Evolutionary conservation across 2,329 filamentous ascomycete genomes (phyloP).

Genomic region (Calonectria hawksworthii): DNA sequence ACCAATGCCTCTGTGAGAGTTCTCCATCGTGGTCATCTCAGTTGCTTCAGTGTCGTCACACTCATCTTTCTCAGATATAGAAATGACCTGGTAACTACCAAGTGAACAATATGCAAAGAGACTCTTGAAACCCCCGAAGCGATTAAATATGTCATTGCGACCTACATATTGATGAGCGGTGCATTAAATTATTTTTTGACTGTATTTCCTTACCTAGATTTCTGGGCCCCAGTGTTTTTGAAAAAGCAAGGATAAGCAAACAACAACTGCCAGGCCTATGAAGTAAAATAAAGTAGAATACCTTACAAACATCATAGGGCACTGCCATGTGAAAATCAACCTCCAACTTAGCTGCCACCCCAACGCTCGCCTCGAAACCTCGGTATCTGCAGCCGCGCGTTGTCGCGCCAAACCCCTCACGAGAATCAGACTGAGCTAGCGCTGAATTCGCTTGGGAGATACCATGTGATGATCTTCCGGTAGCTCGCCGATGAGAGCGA

Average conservation of each 20-base stretch:
- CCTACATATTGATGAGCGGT: neutral
- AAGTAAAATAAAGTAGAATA: conserved; percentile 14
- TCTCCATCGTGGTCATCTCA: neutral
- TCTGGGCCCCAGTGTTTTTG: neutral
- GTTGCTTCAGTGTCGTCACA: neutral
- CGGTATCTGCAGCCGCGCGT: neutral
- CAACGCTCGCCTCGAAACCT: neutral
- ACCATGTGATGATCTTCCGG: neutral
- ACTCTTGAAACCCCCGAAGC: conserved; percentile 1
- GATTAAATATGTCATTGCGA: conserved; percentile 12
- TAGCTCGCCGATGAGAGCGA: conserved; percentile 12
- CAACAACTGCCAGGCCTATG: neutral
- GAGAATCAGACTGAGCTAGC: conserved; percentile 9
- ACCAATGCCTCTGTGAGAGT: neutral
- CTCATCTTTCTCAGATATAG: conserved; percentile 2
- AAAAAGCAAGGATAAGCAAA: neutral
- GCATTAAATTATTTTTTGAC: neutral
- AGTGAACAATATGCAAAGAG: conserved; percentile 8
- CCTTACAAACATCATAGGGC: conserved; percentile 16
- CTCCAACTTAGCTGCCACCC: conserved; percentile 11
- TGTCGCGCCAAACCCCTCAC: neutral
- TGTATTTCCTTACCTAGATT: neutral
- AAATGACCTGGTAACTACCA: conserved; percentile 11
- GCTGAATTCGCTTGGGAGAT: neutral
- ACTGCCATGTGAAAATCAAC: conserved; percentile 16